These are phyloP conservation scores for Ehretia macrophylla DNA, from an alignment of 257 asterid species.

Conservation along the genomic window DNA sequence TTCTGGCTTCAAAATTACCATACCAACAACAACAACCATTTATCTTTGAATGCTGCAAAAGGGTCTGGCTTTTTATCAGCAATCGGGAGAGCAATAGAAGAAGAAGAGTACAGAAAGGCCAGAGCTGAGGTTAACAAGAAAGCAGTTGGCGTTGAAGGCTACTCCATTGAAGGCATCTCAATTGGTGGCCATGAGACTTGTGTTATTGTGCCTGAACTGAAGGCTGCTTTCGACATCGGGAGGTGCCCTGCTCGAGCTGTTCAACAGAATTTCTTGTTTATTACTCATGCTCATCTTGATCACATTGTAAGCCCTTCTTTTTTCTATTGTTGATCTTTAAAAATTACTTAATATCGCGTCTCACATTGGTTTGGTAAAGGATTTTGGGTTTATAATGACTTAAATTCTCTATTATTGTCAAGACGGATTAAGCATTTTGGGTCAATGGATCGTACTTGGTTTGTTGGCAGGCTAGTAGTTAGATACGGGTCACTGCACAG, in stretches of 20 bases:
- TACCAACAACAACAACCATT: background rate
- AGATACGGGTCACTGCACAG: no score
- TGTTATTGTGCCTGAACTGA: constrained; percentile 86
- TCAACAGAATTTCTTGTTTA: constrained; percentile 83
- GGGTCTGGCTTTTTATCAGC: constrained; percentile 63
- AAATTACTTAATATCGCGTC: no score
- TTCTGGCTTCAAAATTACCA: background rate
- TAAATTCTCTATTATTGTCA: no score
- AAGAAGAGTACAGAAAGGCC: constrained; percentile 92
- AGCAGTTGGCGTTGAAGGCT: constrained; percentile 62
- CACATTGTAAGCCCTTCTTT: constrained; percentile 61
- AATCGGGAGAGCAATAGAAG: constrained; percentile 83
- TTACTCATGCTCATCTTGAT: constrained; percentile 97
- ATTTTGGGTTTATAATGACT: no score
- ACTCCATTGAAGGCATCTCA: constrained; percentile 77
- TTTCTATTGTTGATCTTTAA: background rate
- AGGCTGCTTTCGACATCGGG: constrained; percentile 91
- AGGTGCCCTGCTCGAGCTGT: constrained; percentile 89
- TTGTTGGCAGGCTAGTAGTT: no score
- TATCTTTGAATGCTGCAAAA: constrained; percentile 17
- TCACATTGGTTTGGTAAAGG: no score
- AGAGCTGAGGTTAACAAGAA: constrained; percentile 75
- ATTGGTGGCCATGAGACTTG: constrained; percentile 97
- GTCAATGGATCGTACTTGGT: no score
- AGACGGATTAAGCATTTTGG: no score